These are phyloP conservation scores for Aspergillus heteromorphus DNA, from an alignment of 495 filamentous ascomycete genomes.

Conservation along the genomic window DNA sequence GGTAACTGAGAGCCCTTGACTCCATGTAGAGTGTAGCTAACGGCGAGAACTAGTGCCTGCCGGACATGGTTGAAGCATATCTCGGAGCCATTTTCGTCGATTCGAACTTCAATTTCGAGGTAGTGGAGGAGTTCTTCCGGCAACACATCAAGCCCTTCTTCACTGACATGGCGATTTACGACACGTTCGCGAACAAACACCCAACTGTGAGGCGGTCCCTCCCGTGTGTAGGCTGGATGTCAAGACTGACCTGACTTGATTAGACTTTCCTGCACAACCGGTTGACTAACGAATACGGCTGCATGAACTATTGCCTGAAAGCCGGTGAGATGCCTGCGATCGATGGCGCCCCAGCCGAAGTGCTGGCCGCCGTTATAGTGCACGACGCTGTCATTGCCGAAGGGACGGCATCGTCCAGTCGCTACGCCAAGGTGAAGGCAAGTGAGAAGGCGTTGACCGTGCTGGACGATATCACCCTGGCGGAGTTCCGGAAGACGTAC, in stretches of 20 bases:
- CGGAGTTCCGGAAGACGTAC: conserved; percentile 56
- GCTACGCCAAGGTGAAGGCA: conserved; percentile 69
- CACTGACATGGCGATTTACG: conserved; percentile 82
- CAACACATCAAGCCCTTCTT: conserved; percentile 71
- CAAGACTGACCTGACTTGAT: conserved; percentile 14
- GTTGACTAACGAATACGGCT: conserved; percentile 47
- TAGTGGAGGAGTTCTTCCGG: conserved; percentile 73
- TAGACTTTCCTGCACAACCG: conserved; percentile 52
- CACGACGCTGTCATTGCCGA: conserved; percentile 64
- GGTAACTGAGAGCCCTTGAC: conserved; percentile 21
- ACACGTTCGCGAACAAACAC: conserved; percentile 83
- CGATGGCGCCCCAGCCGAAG: conserved; percentile 39
- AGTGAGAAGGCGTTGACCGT: conserved; percentile 58
- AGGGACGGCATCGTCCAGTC: conserved; percentile 53
- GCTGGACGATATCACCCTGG: conserved; percentile 51
- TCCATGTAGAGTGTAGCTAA: conserved; percentile 3
- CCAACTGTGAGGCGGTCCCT: conserved; percentile 50
- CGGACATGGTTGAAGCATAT: conserved; percentile 87
- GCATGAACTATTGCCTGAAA: conserved; percentile 51
- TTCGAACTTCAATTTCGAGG: conserved; percentile 69
- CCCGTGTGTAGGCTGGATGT: conserved; percentile 21
- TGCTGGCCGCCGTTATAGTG: conserved; percentile 71
- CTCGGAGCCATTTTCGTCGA: conserved; percentile 90
- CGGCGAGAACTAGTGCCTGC: conserved; percentile 51
- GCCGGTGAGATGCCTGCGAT: conserved; percentile 41